These are phyloP conservation scores for Dissophora globulifera DNA, from an alignment of 192 early-diverging fungal genomes.

Conservation along the genomic window DNA sequence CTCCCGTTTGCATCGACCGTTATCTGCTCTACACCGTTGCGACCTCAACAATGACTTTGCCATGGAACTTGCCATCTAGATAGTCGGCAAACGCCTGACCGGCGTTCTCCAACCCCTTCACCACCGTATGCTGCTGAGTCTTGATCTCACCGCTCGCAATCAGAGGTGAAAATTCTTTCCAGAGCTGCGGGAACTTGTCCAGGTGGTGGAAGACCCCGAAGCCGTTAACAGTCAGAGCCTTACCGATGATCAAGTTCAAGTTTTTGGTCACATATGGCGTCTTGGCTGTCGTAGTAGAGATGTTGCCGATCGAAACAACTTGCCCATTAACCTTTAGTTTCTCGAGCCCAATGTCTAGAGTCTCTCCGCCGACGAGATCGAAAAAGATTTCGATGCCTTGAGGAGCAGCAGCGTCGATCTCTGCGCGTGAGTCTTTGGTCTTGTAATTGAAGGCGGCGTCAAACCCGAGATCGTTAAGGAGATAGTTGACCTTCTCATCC, in stretches of 20 bases:
- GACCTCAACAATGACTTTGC: conserved; percentile 67
- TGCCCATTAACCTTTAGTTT: conserved; percentile 73
- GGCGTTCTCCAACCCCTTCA: conserved; percentile 74
- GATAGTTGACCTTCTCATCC: conserved; percentile 81
- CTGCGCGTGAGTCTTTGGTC: conserved; percentile 61
- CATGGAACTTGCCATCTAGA: conserved; percentile 70
- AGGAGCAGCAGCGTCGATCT: conserved; percentile 72
- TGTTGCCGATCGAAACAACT: conserved; percentile 77
- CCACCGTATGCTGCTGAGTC: conserved; percentile 62
- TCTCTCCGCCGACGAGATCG: conserved; percentile 87
- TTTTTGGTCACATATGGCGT: conserved; percentile 66
- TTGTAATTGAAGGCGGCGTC: conserved; percentile 94
- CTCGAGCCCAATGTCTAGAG: conserved; percentile 78
- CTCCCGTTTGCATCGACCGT: no score
- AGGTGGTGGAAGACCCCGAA: conserved; percentile 69
- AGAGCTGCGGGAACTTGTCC: conserved; percentile 60
- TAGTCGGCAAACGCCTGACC: conserved; percentile 62
- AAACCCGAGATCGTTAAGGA: conserved; percentile 71
- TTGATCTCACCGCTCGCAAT: conserved; percentile 69
- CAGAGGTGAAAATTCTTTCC: conserved; percentile 65
- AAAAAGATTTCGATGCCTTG: conserved; percentile 89
- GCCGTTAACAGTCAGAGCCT: conserved; percentile 70
- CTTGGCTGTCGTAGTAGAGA: conserved; percentile 73
- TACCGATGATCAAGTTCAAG: conserved; percentile 62
- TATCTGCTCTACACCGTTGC: conserved; percentile 47